phyloP scores from a whole-genome alignment of 306 rosid species.

The Parietaria judaica region DNA sequence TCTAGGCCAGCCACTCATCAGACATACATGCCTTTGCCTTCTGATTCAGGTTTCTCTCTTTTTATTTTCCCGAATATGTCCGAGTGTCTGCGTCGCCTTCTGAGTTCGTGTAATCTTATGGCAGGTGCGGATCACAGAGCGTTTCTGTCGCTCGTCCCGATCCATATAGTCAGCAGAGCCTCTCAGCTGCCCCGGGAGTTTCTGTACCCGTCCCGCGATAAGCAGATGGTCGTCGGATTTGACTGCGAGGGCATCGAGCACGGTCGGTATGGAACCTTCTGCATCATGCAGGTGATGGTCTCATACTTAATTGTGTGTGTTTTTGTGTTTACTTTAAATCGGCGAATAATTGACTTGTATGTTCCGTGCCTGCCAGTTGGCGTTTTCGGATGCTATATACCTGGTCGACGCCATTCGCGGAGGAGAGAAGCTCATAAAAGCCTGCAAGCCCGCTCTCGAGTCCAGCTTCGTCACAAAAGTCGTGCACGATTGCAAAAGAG shows the following conservation, averaged over 20 bases:
- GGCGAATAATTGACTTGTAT: neutral
- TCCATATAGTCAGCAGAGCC: slow-evolving; percentile 54
- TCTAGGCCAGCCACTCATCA: slow-evolving; percentile 32
- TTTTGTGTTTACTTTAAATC: too few relatives aligned
- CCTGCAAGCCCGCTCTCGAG: slow-evolving; percentile 98
- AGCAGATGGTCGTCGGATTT: slow-evolving; percentile 54
- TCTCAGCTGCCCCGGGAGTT: slow-evolving; percentile 74
- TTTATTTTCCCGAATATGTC: slow-evolving; percentile 1
- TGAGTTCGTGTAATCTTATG: too few relatives aligned
- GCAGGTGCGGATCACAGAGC: slow-evolving; percentile 44
- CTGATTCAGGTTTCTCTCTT: slow-evolving; percentile 11
- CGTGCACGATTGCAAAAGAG: slow-evolving; percentile 98
- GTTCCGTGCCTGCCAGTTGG: slow-evolving; percentile 49
- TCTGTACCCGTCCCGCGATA: slow-evolving; percentile 53
- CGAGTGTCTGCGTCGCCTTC: too few relatives aligned
- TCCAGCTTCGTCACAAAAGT: slow-evolving; percentile 81
- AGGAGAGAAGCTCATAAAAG: slow-evolving; percentile 64
- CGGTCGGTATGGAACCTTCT: slow-evolving; percentile 69
- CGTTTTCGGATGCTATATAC: slow-evolving; percentile 86
- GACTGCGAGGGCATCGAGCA: slow-evolving; percentile 89
- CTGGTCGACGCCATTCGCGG: slow-evolving; percentile 87
- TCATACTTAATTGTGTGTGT: neutral
- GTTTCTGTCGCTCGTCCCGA: slow-evolving; percentile 37
- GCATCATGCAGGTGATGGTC: slow-evolving; percentile 67
- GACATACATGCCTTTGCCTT: slow-evolving; percentile 40